Evolutionary conservation across 192 early-diverging fungal genomes (phyloP).

Genomic region (Coemansia sp.): DNA sequence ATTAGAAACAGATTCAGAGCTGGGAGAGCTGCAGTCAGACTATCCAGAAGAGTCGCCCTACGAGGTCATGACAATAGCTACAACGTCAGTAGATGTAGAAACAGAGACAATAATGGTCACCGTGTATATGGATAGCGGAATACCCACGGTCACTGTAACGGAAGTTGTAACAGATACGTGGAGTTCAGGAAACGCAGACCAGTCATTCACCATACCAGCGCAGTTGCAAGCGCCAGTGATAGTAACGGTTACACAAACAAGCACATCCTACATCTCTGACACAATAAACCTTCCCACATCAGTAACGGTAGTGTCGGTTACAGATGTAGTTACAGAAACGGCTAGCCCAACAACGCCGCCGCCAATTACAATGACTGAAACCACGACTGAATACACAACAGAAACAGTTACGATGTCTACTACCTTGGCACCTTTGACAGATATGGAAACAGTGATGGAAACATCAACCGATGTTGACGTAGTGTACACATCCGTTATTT

Average conservation of each 20-base stretch:
- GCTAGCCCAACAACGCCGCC: slow-evolving; percentile 6
- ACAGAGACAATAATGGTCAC: slow-evolving; percentile 11
- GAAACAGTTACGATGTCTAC: neutral
- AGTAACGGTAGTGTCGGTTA: neutral
- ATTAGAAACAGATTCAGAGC: slow-evolving; percentile 1
- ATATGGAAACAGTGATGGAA: neutral
- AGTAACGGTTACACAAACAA: neutral
- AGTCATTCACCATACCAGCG: neutral
- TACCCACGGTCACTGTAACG: slow-evolving; percentile 9
- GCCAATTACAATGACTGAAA: neutral
- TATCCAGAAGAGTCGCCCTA: neutral
- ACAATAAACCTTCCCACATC: slow-evolving; percentile 3
- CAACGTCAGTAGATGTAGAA: slow-evolving; percentile 1
- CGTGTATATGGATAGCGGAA: neutral
- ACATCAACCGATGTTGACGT: neutral
- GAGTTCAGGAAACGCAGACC: neutral
- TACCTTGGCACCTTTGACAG: neutral
- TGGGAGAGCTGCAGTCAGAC: neutral
- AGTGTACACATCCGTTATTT: neutral
- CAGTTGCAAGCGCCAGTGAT: neutral
- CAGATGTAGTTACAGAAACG: slow-evolving; percentile 11
- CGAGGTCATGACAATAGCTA: neutral
- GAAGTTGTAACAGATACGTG: slow-evolving; percentile 4
- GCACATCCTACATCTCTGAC: slow-evolving; percentile 1
- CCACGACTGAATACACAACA: slow-evolving; percentile 8